A percentile compares a stretch with the other conserved stretches of the same genome.
phyloP scores from a whole-genome alignment of 2,329 filamentous ascomycete species.

The Dothistroma pini region DNA sequence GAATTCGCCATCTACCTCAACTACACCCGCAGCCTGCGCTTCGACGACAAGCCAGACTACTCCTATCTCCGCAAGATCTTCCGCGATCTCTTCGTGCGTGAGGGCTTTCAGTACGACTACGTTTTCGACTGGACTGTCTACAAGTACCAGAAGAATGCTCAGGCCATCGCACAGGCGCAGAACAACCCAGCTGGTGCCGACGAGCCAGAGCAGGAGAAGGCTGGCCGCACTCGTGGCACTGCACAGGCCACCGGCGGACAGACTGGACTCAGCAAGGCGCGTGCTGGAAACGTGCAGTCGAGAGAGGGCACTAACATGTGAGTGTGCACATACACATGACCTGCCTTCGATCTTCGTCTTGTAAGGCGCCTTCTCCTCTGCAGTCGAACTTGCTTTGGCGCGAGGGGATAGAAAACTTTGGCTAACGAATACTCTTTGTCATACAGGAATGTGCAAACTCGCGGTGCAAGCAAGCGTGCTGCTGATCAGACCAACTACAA shows the following conservation, averaged over 20 bases:
- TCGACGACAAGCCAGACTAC: slow-evolving; percentile 99
- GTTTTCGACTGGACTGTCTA: slow-evolving; percentile 99
- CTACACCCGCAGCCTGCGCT: slow-evolving; percentile 97
- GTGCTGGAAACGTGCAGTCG: slow-evolving; percentile 68
- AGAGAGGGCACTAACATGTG: slow-evolving; percentile 95
- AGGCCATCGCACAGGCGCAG: slow-evolving; percentile 80
- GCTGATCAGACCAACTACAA: slow-evolving; percentile 47
- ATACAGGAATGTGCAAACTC: slow-evolving; percentile 41
- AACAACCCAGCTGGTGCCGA: slow-evolving; percentile 54
- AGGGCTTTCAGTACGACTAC: slow-evolving; percentile 99
- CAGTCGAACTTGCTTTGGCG: slow-evolving; percentile 73
- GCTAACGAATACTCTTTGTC: slow-evolving; percentile 41
- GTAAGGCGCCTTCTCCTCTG: slow-evolving; percentile 86
- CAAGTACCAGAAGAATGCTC: slow-evolving; percentile 99
- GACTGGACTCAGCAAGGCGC: slow-evolving; percentile 59
- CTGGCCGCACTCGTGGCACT: slow-evolving; percentile 59
- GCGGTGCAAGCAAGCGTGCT: slow-evolving; percentile 50
- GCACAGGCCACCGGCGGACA: slow-evolving; percentile 57
- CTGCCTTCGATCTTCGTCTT: slow-evolving; percentile 44
- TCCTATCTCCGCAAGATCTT: slow-evolving; percentile 99
- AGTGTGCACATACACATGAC: slow-evolving; percentile 63
- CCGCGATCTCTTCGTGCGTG: slow-evolving; percentile 96
- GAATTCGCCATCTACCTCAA: slow-evolving; percentile 99
- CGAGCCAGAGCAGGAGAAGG: slow-evolving; percentile 72
- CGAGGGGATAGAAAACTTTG: slow-evolving; percentile 55